Evolutionary conservation across 148 eudicot genomes (phyloP).

Genomic region (Fallopia convolvulus): DNA sequence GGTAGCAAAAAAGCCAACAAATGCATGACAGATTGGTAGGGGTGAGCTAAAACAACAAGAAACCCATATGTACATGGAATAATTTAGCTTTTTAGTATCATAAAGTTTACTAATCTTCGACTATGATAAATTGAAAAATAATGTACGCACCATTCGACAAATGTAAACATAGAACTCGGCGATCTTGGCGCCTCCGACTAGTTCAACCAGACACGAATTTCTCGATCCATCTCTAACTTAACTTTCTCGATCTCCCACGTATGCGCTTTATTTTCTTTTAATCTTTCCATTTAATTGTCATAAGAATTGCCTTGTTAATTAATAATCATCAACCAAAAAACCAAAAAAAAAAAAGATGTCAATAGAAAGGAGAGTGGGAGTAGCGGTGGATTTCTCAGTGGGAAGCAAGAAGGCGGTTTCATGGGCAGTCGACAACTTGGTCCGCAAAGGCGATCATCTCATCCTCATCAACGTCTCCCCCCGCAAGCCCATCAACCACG

Average conservation of each 20-base stretch:
- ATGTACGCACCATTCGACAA: no score
- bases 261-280: no score
- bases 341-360: not conserved
- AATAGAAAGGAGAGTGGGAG: slow-evolving; percentile 53
- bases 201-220: not conserved
- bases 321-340: not conserved
- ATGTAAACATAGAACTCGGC: not conserved
- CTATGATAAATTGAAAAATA: no score
- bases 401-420: slow-evolving; percentile 59
- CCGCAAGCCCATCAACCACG: slow-evolving; percentile 20
- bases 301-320: not conserved
- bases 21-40: no score
- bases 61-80: no score
- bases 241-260: no score
- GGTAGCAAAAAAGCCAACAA: no score
- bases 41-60: no score
- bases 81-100: no score
- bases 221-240: not conserved
- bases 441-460: slow-evolving; percentile 55
- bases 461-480: slow-evolving; percentile 41
- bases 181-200: not conserved
- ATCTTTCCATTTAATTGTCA: not conserved
- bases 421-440: slow-evolving; percentile 67
- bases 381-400: slow-evolving; percentile 61
- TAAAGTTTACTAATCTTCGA: no score